These are phyloP conservation scores for Taphrina sp. DNA, from an alignment of 1,139 yeast species.

Conservation along the genomic window DNA sequence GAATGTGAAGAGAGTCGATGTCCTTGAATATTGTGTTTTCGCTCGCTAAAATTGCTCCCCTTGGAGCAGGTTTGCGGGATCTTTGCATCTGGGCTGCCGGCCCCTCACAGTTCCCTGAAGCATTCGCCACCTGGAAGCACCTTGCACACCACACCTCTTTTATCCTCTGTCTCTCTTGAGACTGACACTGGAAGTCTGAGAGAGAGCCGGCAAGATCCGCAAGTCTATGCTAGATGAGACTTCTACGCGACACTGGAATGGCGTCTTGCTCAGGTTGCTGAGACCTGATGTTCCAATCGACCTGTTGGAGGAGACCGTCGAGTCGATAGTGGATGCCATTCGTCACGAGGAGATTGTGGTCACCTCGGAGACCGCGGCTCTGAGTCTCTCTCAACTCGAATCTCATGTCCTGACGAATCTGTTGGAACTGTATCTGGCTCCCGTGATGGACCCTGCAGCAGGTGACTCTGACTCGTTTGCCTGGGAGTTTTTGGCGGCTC, in stretches of 20 bases:
- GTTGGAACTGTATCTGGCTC: not conserved
- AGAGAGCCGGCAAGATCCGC: too few relatives aligned
- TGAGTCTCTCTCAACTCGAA: conserved; percentile 1
- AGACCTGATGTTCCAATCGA: conserved; percentile 2
- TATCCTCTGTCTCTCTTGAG: too few relatives aligned
- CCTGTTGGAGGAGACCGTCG: conserved; percentile 1
- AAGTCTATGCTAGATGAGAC: too few relatives aligned
- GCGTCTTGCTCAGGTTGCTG: not conserved
- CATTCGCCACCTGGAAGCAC: too few relatives aligned
- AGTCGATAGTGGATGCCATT: not conserved
- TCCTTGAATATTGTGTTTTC: too few relatives aligned
- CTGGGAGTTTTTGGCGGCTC: conserved; percentile 5
- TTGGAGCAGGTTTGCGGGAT: too few relatives aligned
- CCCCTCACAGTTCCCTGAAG: too few relatives aligned
- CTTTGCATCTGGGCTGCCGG: too few relatives aligned
- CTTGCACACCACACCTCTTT: too few relatives aligned
- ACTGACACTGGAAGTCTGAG: too few relatives aligned
- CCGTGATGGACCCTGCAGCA: not conserved
- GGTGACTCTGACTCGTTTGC: not conserved
- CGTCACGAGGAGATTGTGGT: conserved; percentile 1
- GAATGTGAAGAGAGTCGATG: too few relatives aligned
- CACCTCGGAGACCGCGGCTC: not conserved
- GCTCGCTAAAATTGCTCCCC: too few relatives aligned
- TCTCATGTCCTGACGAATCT: not conserved
- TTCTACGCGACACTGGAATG: not conserved